phyloP scores from a whole-genome alignment of 208 protist genomes.

The Tritrichomonas musculus region DNA sequence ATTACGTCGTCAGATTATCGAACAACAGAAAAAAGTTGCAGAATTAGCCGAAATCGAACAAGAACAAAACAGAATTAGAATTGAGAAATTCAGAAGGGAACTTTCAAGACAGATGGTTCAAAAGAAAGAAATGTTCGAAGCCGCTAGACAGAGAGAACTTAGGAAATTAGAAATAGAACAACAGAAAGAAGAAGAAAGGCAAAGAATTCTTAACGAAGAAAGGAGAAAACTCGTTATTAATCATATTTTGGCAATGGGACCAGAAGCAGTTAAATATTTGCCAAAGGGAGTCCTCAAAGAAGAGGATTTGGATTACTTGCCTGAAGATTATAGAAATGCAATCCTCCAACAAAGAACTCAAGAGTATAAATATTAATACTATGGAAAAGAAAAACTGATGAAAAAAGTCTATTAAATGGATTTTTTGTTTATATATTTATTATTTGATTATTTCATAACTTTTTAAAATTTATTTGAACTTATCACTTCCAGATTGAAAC shows the following conservation, averaged over 20 bases:
- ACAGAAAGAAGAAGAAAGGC: constrained; percentile 6
- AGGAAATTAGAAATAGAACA: not conserved
- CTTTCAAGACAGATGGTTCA: constrained; percentile 2
- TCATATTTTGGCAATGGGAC: constrained; percentile 11
- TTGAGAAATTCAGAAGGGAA: constrained; percentile 25
- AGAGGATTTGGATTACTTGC: constrained; percentile 25
- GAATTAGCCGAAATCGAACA: not conserved
- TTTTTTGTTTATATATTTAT: too few relatives aligned
- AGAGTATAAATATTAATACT: too few relatives aligned
- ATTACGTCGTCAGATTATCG: not conserved
- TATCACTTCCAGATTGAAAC: too few relatives aligned
- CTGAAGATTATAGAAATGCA: constrained; percentile 25
- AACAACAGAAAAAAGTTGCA: not conserved
- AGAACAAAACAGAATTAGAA: not conserved
- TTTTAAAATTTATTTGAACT: too few relatives aligned
- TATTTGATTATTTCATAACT: too few relatives aligned
- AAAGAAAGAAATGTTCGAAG: constrained; percentile 31
- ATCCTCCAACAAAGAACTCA: not conserved
- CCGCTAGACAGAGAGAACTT: not conserved
- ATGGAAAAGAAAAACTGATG: too few relatives aligned
- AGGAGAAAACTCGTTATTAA: constrained; percentile 31
- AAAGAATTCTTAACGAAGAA: constrained; percentile 30
- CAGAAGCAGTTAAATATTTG: constrained; percentile 24
- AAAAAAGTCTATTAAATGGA: too few relatives aligned
- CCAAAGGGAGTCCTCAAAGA: constrained; percentile 16